Conservation (phyloP, 2,329 filamentous ascomycete species). For the Ophiocordyceps camponoti-rufipedis region DNA sequence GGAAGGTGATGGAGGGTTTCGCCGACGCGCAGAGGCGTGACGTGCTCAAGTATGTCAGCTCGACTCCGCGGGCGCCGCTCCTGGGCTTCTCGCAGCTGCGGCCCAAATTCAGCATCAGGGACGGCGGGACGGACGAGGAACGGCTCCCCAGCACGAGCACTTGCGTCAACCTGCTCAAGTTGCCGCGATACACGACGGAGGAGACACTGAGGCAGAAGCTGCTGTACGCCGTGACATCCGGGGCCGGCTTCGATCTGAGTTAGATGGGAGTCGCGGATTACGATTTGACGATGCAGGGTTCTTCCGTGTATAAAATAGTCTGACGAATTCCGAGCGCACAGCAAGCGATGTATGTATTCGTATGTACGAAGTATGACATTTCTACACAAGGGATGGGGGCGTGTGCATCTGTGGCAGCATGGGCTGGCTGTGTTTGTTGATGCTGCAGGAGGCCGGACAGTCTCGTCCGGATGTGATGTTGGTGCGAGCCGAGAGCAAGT, state of each 20-base stretch:
- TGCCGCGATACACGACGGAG: constrained; percentile 61
- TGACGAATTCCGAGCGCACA: too few relatives aligned
- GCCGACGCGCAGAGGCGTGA: constrained; percentile 62
- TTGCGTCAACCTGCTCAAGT: constrained; percentile 85
- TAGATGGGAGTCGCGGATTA: constrained; percentile 11
- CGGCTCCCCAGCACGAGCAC: constrained; percentile 86
- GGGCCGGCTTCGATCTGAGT: constrained; percentile 79
- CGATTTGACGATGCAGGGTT: background rate
- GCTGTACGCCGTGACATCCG: constrained; percentile 74
- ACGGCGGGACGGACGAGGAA: constrained; percentile 42
- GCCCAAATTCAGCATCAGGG: constrained; percentile 77
- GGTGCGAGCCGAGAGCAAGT: background rate
- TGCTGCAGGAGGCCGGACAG: background rate
- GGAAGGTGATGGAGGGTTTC: constrained; percentile 68
- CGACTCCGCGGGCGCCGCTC: constrained; percentile 75
- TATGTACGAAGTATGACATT: too few relatives aligned
- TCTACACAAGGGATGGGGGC: too few relatives aligned
- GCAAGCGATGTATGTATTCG: too few relatives aligned
- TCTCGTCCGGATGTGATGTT: background rate
- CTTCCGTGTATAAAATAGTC: too few relatives aligned
- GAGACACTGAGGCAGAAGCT: constrained; percentile 57
- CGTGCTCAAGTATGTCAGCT: constrained; percentile 90
- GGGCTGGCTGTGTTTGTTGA: background rate
- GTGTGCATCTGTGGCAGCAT: background rate
- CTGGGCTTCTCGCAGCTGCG: constrained; percentile 76